Evolutionary conservation across 768 basidiomycete species (phyloP), one percentile per base, ranked within the genome.

Genomic region (Thelephora ganbajun): DNA sequence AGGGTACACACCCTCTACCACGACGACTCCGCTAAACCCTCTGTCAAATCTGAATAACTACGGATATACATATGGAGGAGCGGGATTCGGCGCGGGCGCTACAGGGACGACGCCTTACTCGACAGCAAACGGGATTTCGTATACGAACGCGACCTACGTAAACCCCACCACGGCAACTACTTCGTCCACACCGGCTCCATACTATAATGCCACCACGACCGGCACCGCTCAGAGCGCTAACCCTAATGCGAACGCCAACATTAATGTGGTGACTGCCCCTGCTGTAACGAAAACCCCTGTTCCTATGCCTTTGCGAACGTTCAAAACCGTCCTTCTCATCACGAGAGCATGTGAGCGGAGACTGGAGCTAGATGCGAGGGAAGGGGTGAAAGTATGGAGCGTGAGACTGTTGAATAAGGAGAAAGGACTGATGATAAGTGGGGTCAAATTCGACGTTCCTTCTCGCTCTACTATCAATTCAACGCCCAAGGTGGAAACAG

Each of bases 381-480:
- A 86, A 46, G 83, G 85, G 3, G 87, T 89, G 43, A 76, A 72
- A 57, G 74, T 64, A 33, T 89, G 87, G 87, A 74, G 76, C 3
- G 65, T 86, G 60, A 70, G 78, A 43, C 68, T 88, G 33, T 66
- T 67, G 9, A 65, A 66, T 1, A 71, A 69, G 7, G 87, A 89
- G 57, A 70, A 70, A 2, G 69, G 68, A 2, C 46, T 89, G 14
- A 60, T 70, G 48, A 58, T 89, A 34, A 66, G 65, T 39, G 70
- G 76, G 47, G 64, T 85, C 43, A 63, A 62, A 18, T 80, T 80
- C 47, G 53, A 76, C 30, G 22, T 23, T 7, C 26, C 26, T 30
- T 30, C 26, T 9, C 26, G 26, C 26, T 30, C 26, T 30, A 30
- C 26, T 9, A 9, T 30, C 26, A 9, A 30, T 30, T 30, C 26